Evolutionary conservation across 768 basidiomycete genomes (phyloP).

Genomic region (Agaricus blazei): DNA sequence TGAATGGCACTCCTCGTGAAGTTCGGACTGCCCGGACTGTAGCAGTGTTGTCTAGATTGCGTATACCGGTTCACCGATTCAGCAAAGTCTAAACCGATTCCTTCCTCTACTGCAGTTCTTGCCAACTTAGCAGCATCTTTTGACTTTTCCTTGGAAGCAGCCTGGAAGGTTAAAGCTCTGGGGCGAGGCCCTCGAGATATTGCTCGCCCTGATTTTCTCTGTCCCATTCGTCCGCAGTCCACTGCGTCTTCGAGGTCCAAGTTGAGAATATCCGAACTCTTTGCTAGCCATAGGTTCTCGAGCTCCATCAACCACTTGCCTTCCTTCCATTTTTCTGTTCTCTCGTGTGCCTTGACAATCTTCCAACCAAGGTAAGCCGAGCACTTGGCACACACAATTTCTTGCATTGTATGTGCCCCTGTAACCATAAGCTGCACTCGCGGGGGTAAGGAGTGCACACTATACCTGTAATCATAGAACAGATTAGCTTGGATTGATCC

Average conservation of each 20-base stretch:
- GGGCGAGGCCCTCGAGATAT: neutral
- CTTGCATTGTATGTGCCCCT: slow-evolving; percentile 59
- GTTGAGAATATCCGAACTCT: neutral
- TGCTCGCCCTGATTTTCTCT: neutral
- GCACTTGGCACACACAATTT: slow-evolving; percentile 47
- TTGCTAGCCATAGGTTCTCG: slow-evolving; percentile 31
- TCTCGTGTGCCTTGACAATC: slow-evolving; percentile 52
- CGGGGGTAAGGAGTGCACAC: slow-evolving; percentile 38
- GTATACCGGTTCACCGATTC: slow-evolving; percentile 1
- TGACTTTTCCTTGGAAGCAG: slow-evolving; percentile 14
- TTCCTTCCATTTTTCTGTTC: slow-evolving; percentile 60
- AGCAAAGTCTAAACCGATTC: slow-evolving; percentile 28
- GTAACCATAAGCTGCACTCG: slow-evolving; percentile 56
- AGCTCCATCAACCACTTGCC: slow-evolving; percentile 55
- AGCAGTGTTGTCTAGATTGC: neutral
- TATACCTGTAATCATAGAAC: slow-evolving; percentile 31
- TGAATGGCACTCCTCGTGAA: slow-evolving; percentile 4
- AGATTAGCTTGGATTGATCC: neutral
- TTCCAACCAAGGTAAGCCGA: slow-evolving; percentile 57
- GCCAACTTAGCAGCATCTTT: slow-evolving; percentile 14
- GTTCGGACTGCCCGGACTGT: neutral
- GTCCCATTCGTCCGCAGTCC: neutral
- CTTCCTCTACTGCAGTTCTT: slow-evolving; percentile 28
- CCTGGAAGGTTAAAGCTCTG: slow-evolving; percentile 14
- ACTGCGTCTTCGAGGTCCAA: slow-evolving; percentile 1